Base-by-base conservation (phyloP, 176 grass and related monocot species). In the Phoenix roebelenii region DNA sequence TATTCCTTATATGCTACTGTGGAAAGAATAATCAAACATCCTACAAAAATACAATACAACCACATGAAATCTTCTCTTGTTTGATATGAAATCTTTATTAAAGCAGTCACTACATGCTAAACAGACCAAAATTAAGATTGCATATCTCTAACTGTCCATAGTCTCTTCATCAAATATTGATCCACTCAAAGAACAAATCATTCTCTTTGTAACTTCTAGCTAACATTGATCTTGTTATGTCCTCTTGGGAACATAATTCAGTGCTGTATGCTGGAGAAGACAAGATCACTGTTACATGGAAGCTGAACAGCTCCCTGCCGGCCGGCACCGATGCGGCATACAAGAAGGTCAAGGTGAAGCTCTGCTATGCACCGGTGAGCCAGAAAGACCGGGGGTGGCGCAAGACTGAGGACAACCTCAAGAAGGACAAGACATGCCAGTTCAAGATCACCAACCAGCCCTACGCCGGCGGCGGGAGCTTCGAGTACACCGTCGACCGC, bases 401-500 rank as follows among this genome's bases (percentile, higher is more conserved):
- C 67, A 90, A 74, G 64, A 68, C 86, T 17, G 30, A 74, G 16
- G 71, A 71, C 58, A 28, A 73, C 70, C 57, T 95, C 28, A 76
- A 79, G 66, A 95, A 81, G 68, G 90, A 95, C 76, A 95, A 82
- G 82, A 73, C 86, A 18, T 95, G 90, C 83, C 83, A 87, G 67
- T 76, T 79, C 57, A 67, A 30, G 56, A 23, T 95, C 62, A 49
- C 59, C 23, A 28, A 63, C 55, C 24, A 59, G 44, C n/a, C 82
- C 17, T 85, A 85, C 75, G 5, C 25, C 23, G 3, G 50, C 18
- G 17, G 50, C 18, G 75, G 66, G 25, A 64, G 18, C 12, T 15
- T 64, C 50, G 35, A 23, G 0, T 89, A 98, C 82, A 25, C 5
- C 51, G 48, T 98, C 5, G 23, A 49, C 2, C 64, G 71, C 12